Evolutionary conservation across 2,329 filamentous ascomycete species (phyloP).

Genomic region (Nemania diffusa): DNA sequence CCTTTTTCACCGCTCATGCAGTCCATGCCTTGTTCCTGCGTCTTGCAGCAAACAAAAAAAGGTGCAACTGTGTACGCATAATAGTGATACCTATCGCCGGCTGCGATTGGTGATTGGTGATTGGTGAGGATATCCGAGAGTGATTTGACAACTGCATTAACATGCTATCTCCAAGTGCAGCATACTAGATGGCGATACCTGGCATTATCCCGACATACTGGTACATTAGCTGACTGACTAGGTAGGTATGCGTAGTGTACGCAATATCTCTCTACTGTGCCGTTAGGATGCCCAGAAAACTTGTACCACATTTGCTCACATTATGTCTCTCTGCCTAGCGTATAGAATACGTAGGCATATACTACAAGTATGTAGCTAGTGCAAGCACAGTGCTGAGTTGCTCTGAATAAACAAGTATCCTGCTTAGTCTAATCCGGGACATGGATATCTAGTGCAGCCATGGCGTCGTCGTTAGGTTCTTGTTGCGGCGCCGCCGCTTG

Average conservation of each 20-base stretch:
- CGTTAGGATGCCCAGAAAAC: background rate
- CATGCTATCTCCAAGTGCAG: background rate
- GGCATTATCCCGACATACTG: constrained; percentile 22
- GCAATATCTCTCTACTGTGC: background rate
- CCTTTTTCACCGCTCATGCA: constrained; percentile 26
- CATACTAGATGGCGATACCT: background rate
- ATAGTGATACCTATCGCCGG: background rate
- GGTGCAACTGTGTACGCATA: background rate
- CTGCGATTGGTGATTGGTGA: background rate
- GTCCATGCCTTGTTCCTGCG: constrained; percentile 33
- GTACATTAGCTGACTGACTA: background rate
- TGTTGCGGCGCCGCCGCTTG: constrained; percentile 18
- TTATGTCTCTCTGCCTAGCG: background rate
- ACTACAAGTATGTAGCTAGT: background rate
- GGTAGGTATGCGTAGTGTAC: too few species aligned
- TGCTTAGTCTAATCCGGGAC: constrained; percentile 16
- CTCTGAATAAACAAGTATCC: constrained; percentile 11
- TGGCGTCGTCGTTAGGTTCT: constrained; percentile 7
- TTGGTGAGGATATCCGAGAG: background rate
- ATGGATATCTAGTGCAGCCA: constrained; percentile 8
- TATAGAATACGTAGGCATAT: background rate
- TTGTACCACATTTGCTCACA: background rate
- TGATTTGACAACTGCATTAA: constrained; percentile 1
- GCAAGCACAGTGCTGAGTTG: background rate
- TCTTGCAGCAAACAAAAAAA: constrained; percentile 14